A percentile compares a stretch with the other conserved stretches of the same genome.
Evolutionary conservation across 768 basidiomycete species (phyloP).

Genomic region (Omphalotus guepiniiformis): DNA sequence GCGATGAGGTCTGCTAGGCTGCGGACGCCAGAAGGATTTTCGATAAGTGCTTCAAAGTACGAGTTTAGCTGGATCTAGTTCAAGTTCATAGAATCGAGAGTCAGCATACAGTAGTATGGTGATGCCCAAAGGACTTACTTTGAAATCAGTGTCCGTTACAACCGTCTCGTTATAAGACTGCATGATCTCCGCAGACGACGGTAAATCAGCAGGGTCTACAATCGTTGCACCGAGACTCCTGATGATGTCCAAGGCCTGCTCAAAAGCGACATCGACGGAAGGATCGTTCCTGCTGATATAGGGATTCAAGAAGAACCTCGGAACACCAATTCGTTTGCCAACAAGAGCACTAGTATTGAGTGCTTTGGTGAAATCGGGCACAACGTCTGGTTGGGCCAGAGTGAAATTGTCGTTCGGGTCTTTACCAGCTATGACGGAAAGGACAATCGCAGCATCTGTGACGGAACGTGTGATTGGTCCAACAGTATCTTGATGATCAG

Average conservation of each 20-base stretch:
- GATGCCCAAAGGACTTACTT: no score
- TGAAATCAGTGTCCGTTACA: slow-evolving; percentile 53
- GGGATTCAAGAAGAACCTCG: slow-evolving; percentile 29
- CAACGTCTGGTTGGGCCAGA: slow-evolving; percentile 30
- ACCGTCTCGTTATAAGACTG: slow-evolving; percentile 48
- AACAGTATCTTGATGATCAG: slow-evolving; percentile 35
- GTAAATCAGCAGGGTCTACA: slow-evolving; percentile 60
- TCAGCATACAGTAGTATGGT: no score
- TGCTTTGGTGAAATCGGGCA: slow-evolving; percentile 39
- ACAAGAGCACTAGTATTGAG: slow-evolving; percentile 31
- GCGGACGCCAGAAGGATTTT: slow-evolving; percentile 54
- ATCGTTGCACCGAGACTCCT: slow-evolving; percentile 43
- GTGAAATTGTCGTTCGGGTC: slow-evolving; percentile 40
- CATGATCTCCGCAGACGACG: slow-evolving; percentile 47
- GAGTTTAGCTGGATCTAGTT: slow-evolving; percentile 49
- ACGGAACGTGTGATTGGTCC: slow-evolving; percentile 34
- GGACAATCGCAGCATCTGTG: slow-evolving; percentile 33
- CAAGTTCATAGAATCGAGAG: no score
- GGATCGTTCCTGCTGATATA: no score
- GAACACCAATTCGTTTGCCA: slow-evolving; percentile 43
- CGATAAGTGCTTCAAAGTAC: slow-evolving; percentile 41
- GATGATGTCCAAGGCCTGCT: slow-evolving; percentile 33
- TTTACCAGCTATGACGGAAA: slow-evolving; percentile 35
- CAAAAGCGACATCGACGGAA: slow-evolving; percentile 28
- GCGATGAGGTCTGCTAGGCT: slow-evolving; percentile 53